These are phyloP conservation scores for Coccomyxa sp. DNA, from an alignment of 139 green algal species.

Conservation along the genomic window DNA sequence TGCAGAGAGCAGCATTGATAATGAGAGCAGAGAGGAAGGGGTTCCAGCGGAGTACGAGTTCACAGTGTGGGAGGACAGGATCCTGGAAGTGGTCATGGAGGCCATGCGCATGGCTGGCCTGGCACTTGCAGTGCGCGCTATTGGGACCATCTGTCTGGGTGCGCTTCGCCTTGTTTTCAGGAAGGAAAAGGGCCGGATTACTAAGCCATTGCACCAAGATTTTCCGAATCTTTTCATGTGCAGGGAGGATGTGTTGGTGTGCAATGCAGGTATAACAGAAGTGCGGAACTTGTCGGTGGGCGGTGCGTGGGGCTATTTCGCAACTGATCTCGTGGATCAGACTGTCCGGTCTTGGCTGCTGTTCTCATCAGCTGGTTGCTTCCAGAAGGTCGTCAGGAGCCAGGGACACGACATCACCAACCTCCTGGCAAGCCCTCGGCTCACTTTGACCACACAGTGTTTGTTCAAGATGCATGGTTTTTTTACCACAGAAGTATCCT, in stretches of 20 bases:
- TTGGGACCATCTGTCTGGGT: constrained; percentile 8
- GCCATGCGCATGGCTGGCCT: constrained; percentile 17
- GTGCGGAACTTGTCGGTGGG: neutral
- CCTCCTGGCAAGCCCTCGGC: neutral
- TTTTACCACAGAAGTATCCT: neutral
- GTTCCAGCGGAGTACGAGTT: constrained; percentile 16
- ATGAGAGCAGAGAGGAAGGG: neutral
- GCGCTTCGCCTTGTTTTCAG: neutral
- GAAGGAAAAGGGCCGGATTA: no score
- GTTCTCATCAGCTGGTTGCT: constrained; percentile 7
- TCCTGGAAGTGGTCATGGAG: constrained; percentile 21
- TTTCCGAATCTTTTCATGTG: no score
- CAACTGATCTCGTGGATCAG: constrained; percentile 4
- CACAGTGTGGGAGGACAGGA: constrained; percentile 5
- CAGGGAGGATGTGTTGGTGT: no score
- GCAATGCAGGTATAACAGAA: neutral
- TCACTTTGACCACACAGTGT: neutral
- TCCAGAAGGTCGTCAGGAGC: neutral
- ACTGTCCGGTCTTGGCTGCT: neutral
- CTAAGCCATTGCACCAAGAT: no score
- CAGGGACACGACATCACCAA: constrained; percentile 4
- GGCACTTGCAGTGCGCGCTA: constrained; percentile 1
- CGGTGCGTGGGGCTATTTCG: neutral
- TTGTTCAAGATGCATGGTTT: neutral
- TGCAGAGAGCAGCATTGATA: neutral